Percentiles rank a stretch among this genome's conserved stretches.
phyloP scores from a whole-genome alignment of 345 rosid species.

The Acer saccharum region DNA sequence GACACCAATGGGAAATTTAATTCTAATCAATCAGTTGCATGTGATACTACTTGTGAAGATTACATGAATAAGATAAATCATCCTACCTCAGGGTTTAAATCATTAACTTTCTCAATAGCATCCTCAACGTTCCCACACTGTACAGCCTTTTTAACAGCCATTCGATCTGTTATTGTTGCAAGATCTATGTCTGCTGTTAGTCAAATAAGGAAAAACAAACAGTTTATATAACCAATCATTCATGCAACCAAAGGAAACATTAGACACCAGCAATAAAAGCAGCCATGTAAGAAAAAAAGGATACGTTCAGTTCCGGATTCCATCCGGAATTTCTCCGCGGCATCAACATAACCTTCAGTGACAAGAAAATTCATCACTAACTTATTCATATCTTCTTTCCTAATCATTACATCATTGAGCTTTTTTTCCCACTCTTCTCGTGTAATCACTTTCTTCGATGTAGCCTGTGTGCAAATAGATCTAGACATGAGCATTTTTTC shows the following conservation, averaged over 20 bases:
- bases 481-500: background rate
- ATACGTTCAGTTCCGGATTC: conserved; percentile 98
- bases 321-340: conserved; percentile 81
- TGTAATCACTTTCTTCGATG: conserved; percentile 69
- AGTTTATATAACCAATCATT: conserved; percentile 6
- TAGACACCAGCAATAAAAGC: background rate
- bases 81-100: conserved; percentile 86
- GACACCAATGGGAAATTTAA: background rate
- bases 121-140: conserved; percentile 95
- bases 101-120: conserved; percentile 96
- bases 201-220: conserved; percentile 46
- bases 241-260: background rate
- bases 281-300: conserved; percentile 25
- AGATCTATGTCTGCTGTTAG: conserved; percentile 93
- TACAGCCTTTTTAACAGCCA: conserved; percentile 98
- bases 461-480: conserved; percentile 40
- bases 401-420: conserved; percentile 77
- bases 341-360: conserved; percentile 96
- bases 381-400: conserved; percentile 96
- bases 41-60: background rate
- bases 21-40: background rate
- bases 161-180: conserved; percentile 83
- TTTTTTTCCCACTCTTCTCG: conserved; percentile 95
- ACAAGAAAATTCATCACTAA: conserved; percentile 98
- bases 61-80: conserved; percentile 5